Evolutionary conservation across 2,329 filamentous ascomycete genomes (phyloP), one percentile per base, ranked within the genome.

Genomic region (Grosmannia serpens): DNA sequence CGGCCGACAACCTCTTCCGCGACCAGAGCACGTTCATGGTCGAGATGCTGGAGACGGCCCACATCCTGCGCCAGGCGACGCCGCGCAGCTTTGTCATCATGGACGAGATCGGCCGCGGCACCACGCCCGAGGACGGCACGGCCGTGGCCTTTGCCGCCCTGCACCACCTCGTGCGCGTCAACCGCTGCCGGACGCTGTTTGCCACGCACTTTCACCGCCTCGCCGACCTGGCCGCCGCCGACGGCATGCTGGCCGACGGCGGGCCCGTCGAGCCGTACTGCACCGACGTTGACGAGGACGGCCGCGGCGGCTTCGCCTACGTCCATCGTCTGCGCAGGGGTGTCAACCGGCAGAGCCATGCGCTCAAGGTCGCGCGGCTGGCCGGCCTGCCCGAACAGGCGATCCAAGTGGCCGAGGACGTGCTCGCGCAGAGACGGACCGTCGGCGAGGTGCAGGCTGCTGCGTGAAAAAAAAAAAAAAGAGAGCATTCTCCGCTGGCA

Each of bases 21-120:
- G 88, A 96, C 74, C 91, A 97, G 71, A 96, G 90, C 57, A 99
- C 95, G 0, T 99, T 99, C 72, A 97, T 99, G 94, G 90, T 97
- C 1, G 94, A 99, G 74, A 99, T 99, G 94, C 80, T 96, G 2
- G 94, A 99, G 73, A 96, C 94, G 24, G 91, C 92, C 1, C 81
- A 87, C 29, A 99, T 99, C 57, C 79, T 99, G 56, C 88, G 87
- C 61, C 80, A 88, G 64, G 92, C 94, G 0, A 97, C 92, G 1
- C 74, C 84, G 1, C 81, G 86, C 27, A 94, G 88, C 0, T 95
- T 99, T 66, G 92, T 94, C 61, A 92, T 99, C 70, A 97, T 99
- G 92, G 94, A 99, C 70, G 94, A 99, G 75, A 89, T 99, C 44
- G 94, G 94, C 0, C 81, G 94, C 53, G 94, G 94, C 10, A 99